These are phyloP conservation scores for Debaryomyces psychrophilus DNA, from an alignment of 1,139 yeast species.

Conservation along the genomic window DNA sequence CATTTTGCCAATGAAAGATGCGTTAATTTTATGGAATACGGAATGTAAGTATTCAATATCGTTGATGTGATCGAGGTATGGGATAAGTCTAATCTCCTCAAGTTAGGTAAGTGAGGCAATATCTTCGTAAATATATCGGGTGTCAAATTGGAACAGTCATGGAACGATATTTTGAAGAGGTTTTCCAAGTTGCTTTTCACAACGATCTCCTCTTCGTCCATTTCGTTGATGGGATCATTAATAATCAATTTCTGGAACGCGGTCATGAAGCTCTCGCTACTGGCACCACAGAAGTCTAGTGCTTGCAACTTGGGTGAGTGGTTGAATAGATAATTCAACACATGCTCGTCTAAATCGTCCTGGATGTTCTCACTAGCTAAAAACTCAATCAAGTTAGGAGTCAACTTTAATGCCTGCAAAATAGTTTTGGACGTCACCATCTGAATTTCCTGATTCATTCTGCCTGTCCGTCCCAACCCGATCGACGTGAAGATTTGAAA, in stretches of 20 bases:
- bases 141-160: slow-evolving; percentile 84
- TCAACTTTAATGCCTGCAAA: slow-evolving; percentile 56
- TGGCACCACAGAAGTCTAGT: slow-evolving; percentile 88
- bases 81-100: slow-evolving; percentile 74
- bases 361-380: slow-evolving; percentile 86
- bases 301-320: slow-evolving; percentile 63
- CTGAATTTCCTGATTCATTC: slow-evolving; percentile 89
- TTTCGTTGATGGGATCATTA: slow-evolving; percentile 17
- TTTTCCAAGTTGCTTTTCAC: slow-evolving; percentile 26
- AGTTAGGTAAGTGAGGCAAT: slow-evolving; percentile 57
- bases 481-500: slow-evolving; percentile 88
- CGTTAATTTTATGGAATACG: slow-evolving; percentile 61
- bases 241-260: slow-evolving; percentile 55
- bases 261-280: slow-evolving; percentile 62
- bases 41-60: slow-evolving; percentile 49
- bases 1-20: slow-evolving; percentile 83
- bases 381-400: slow-evolving; percentile 77
- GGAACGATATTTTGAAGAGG: slow-evolving; percentile 68
- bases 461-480: slow-evolving; percentile 86
- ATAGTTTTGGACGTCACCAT: slow-evolving; percentile 83
- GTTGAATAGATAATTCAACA: slow-evolving; percentile 63
- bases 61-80: slow-evolving; percentile 76
- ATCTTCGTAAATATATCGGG: slow-evolving; percentile 56
- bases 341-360: slow-evolving; percentile 70
- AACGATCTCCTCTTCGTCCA: slow-evolving; percentile 14